Evolutionary conservation across 257 asterid genomes (phyloP), one percentile per base, ranked within the genome.

Genomic region (Petunia axillaris): DNA sequence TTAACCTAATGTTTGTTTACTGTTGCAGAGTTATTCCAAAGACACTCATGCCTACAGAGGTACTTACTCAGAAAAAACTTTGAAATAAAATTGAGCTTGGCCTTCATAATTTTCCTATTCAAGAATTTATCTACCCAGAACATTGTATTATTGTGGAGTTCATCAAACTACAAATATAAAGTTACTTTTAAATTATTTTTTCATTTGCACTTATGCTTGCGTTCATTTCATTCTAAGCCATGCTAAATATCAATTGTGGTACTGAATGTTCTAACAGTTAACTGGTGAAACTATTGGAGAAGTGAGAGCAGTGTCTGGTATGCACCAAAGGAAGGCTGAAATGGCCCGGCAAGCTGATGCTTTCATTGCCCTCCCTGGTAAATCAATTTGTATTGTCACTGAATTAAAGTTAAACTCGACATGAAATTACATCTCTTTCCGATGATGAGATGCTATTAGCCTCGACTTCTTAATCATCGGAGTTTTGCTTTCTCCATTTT

Each of bases 291-390:
- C 90, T 0, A 85, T 94, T 6, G 98, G 98, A 54, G 98, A 94
- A 86, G 90, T 93, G 4, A 85, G 93, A 40, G 97, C 97, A 11
- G 98, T 95, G 6, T 91, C 98, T 1, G 95, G 86, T 85, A 95
- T 95, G 98, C 98, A 95, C 84, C 94, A 94, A 81, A 83, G 98
- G 81, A 94, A 94, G 84, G 98, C 98, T 4, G 98, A 93, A 87
- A 95, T 95, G 98, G 98, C 97, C 36, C 91, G 98, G 5, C 97
- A 91, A 67, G 98, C 98, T 1, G 98, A 95, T 64, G 98, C 98
- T 60, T 95, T 95, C 84, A 93, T 95, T 43, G 98, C 98, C 59
- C 98, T 95, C 82, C 98, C 98, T 4, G 98, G 98, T 94, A 88
- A 14, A 2, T 8, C 35, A 15, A 36, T 3, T 41, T 39, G 0